These are phyloP conservation scores for Leccinum truebloodii DNA, from an alignment of 768 basidiomycete genomes.

Conservation along the genomic window DNA sequence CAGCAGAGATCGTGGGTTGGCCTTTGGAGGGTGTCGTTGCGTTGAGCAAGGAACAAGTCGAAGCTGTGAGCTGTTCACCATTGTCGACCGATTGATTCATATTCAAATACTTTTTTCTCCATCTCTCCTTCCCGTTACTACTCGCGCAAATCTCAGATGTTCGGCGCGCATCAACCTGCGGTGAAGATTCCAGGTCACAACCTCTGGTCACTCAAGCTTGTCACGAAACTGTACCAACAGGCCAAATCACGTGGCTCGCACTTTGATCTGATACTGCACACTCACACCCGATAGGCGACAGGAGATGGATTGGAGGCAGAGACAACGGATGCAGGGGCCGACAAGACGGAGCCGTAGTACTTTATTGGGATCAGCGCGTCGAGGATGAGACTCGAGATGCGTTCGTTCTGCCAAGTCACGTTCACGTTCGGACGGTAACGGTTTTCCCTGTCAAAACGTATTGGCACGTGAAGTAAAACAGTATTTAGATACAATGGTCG, in stretches of 20 bases:
- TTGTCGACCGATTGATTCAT: not conserved
- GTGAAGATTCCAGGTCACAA: slow-evolving; percentile 58
- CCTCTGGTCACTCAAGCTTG: slow-evolving; percentile 81
- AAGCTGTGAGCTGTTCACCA: slow-evolving; percentile 38
- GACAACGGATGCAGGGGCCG: too few species aligned
- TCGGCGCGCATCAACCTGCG: slow-evolving; percentile 49
- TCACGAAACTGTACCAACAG: slow-evolving; percentile 58
- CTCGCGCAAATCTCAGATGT: slow-evolving; percentile 17
- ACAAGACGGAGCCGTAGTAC: too few species aligned
- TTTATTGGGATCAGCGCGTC: too few species aligned
- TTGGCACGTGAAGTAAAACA: too few species aligned
- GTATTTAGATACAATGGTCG: too few species aligned
- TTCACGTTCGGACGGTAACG: too few species aligned
- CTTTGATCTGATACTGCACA: slow-evolving; percentile 60
- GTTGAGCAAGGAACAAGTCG: slow-evolving; percentile 48
- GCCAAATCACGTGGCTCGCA: slow-evolving; percentile 31
- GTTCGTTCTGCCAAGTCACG: too few species aligned
- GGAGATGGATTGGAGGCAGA: too few species aligned
- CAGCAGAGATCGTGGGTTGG: slow-evolving; percentile 55
- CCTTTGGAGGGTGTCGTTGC: slow-evolving; percentile 46
- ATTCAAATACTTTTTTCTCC: not conserved
- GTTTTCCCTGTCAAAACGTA: too few species aligned
- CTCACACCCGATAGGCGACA: slow-evolving; percentile 48
- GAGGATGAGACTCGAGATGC: too few species aligned
- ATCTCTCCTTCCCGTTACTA: not conserved